Conservation (phyloP, 345 rosid genomes). For the Populus alba region DNA sequence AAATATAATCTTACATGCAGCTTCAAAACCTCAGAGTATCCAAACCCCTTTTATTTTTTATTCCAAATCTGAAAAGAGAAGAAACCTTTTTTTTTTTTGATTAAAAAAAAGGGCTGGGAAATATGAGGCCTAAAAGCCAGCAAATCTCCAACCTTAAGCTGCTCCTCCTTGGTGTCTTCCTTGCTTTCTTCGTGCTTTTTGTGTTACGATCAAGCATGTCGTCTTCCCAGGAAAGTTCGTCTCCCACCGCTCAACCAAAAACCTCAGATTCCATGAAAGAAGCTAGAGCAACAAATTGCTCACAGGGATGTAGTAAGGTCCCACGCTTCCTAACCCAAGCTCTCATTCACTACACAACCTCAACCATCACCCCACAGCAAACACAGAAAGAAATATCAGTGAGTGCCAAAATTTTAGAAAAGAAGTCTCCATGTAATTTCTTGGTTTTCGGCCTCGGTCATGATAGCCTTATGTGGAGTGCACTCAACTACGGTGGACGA, state of each 20-base stretch:
- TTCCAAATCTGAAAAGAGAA: not conserved
- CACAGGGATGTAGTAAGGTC: constrained; percentile 48
- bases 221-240: constrained; percentile 25
- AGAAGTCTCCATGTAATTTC: constrained; percentile 85
- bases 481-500: constrained; percentile 82
- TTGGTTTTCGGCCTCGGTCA: constrained; percentile 89
- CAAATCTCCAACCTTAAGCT: constrained; percentile 50
- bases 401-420: constrained; percentile 49
- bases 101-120: not conserved
- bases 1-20: constrained; percentile 8
- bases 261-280: not conserved
- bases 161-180: constrained; percentile 54
- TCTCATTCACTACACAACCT: constrained; percentile 73
- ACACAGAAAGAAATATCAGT: constrained; percentile 69
- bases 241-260: constrained; percentile 10
- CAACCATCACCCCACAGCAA: constrained; percentile 84
- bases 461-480: constrained; percentile 88
- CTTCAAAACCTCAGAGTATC: not conserved
- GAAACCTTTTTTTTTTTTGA: no score
- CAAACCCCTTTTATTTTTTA: constrained; percentile 1
- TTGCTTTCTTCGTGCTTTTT: constrained; percentile 59
- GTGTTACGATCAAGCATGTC: constrained; percentile 55
- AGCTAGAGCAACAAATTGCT: constrained; percentile 24
- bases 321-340: constrained; percentile 64
- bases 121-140: constrained; percentile 67